Evolutionary conservation across 192 early-diverging fungal genomes (phyloP).

Genomic region (Irineochytrium annulatum): DNA sequence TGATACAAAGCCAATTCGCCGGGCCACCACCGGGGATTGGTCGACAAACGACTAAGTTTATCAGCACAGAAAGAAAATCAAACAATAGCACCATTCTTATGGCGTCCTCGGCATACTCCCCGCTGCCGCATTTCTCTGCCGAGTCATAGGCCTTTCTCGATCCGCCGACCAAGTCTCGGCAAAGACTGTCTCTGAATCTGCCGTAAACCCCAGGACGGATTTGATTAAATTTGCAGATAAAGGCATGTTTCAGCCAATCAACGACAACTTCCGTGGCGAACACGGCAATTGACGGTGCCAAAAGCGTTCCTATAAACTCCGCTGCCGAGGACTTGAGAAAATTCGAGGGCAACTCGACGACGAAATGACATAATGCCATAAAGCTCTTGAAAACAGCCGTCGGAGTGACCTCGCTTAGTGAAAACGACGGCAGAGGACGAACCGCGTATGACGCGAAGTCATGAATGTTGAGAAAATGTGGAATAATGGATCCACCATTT

Average conservation of each 20-base stretch:
- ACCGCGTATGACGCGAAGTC: too few species aligned
- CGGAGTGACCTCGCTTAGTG: constrained; percentile 5
- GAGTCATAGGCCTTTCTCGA: not conserved
- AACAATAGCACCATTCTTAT: too few species aligned
- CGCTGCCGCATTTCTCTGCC: too few species aligned
- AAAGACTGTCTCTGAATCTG: constrained; percentile 81
- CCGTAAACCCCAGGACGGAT: constrained; percentile 80
- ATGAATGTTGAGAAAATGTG: constrained; percentile 14
- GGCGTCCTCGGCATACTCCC: too few species aligned
- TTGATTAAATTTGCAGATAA: constrained; percentile 96
- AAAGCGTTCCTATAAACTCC: constrained; percentile 55
- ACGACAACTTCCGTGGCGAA: constrained; percentile 85
- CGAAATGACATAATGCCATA: constrained; percentile 1
- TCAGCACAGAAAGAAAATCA: constrained; percentile 8
- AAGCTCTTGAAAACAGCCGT: constrained; percentile 25
- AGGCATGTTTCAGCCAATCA: constrained; percentile 98
- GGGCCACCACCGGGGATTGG: constrained; percentile 70
- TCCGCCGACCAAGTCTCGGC: constrained; percentile 70
- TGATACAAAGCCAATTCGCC: constrained; percentile 75
- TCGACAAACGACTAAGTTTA: constrained; percentile 55
- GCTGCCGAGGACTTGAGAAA: constrained; percentile 44
- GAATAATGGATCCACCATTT: constrained; percentile 32
- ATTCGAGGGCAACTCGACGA: not conserved
- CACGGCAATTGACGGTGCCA: constrained; percentile 79
- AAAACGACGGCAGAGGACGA: constrained; percentile 12